Evolutionary conservation across 2,329 filamentous ascomycete species (phyloP).

Genomic region (Sclerotinia sclerotiorum): DNA sequence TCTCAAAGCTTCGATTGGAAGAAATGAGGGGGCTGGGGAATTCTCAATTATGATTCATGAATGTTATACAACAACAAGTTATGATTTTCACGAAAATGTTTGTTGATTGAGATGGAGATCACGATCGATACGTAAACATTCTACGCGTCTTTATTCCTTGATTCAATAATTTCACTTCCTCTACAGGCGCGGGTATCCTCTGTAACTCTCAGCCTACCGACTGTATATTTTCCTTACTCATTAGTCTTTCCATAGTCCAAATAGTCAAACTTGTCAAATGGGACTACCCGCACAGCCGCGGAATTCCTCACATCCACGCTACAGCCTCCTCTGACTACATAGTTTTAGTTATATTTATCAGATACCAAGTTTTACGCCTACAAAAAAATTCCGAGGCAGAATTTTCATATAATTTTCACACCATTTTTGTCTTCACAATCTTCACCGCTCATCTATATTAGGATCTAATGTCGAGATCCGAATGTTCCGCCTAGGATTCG

Average conservation of each 20-base stretch:
- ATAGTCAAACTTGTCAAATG: conserved; percentile 20
- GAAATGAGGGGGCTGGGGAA: conserved; percentile 20
- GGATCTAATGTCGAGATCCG: conserved; percentile 15
- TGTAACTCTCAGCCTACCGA: conserved; percentile 1
- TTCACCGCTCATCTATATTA: conserved; percentile 22
- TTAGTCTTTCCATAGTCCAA: not conserved
- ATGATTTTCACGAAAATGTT: conserved; percentile 6
- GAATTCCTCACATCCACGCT: not conserved
- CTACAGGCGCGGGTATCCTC: not conserved
- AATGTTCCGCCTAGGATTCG: conserved; percentile 12
- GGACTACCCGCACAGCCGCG: conserved; percentile 24
- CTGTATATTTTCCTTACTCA: not conserved
- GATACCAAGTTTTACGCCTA: not conserved
- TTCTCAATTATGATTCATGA: conserved; percentile 8
- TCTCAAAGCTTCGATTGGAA: conserved; percentile 5
- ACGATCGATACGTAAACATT: not conserved
- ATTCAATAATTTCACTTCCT: not conserved
- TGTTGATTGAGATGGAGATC: not conserved
- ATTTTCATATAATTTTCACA: conserved; percentile 1
- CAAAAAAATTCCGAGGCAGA: conserved; percentile 2
- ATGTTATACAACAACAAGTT: not conserved
- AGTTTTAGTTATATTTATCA: not conserved
- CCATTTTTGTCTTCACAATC: not conserved
- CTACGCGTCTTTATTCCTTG: not conserved
- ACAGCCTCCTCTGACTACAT: conserved; percentile 1